A percentile compares a stretch with the other conserved stretches of the same genome.
Evolutionary conservation across 2,329 filamentous ascomycete genomes (phyloP).

Genomic region (Parastagonospora avenae): DNA sequence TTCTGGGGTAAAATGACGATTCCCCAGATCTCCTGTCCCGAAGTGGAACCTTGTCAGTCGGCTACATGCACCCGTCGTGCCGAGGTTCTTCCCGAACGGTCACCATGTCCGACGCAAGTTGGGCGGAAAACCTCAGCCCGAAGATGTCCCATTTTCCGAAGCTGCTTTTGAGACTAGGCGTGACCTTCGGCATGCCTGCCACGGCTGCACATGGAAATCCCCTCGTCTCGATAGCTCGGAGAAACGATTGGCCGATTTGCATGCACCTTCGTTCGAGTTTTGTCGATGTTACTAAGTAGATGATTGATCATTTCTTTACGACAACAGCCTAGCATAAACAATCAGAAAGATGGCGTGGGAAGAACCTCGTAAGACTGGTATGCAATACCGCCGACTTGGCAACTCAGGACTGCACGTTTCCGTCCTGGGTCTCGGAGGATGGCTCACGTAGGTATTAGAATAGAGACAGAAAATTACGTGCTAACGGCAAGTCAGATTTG

Average conservation of each 20-base stretch:
- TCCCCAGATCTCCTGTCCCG: slow-evolving; percentile 1
- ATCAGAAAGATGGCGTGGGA: slow-evolving; percentile 32
- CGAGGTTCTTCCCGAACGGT: slow-evolving; percentile 1
- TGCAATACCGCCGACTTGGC: slow-evolving; percentile 71
- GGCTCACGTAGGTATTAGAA: slow-evolving; percentile 65
- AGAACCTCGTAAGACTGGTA: slow-evolving; percentile 40
- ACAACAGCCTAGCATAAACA: neutral
- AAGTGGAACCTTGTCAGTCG: neutral
- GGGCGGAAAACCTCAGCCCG: neutral
- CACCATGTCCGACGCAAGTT: slow-evolving; percentile 1
- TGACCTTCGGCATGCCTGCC: neutral
- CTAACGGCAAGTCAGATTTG: slow-evolving; percentile 39
- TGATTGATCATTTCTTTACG: neutral
- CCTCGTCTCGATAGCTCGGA: neutral
- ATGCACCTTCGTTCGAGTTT: neutral
- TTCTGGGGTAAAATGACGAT: slow-evolving; percentile 16
- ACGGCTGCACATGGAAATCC: too few relatives aligned
- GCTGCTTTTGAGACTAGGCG: neutral
- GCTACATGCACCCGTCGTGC: slow-evolving; percentile 1
- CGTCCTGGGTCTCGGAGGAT: slow-evolving; percentile 67
- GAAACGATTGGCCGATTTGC: neutral
- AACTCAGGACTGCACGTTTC: slow-evolving; percentile 76
- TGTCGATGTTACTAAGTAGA: neutral
- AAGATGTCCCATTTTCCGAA: neutral
- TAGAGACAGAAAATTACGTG: neutral